phyloP scores from a whole-genome alignment of 164 flowering plant genomes.

The Litsea cubeba region DNA sequence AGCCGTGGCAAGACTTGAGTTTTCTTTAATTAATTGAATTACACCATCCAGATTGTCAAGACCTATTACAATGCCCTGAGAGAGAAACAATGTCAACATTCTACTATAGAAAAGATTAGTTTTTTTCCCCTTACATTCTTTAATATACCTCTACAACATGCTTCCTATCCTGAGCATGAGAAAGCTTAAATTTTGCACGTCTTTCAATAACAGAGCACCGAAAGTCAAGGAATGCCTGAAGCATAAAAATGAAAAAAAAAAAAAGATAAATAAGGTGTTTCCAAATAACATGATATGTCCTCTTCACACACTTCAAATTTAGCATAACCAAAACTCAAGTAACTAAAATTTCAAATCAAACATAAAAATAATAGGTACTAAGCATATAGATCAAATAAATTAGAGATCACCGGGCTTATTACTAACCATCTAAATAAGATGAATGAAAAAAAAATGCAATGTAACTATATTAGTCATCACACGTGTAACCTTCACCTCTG shows the following conservation, averaged over 20 bases:
- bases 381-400: too few species aligned
- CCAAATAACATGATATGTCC: neutral
- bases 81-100: neutral
- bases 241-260: constrained; percentile 3
- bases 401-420: too few species aligned
- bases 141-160: constrained; percentile 78
- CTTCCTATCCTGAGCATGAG: constrained; percentile 71
- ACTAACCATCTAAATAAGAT: too few species aligned
- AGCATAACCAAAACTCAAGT: neutral
- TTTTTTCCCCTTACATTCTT: neutral
- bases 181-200: constrained; percentile 76
- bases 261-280: neutral
- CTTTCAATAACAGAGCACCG: constrained; percentile 92
- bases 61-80: constrained; percentile 76
- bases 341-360: neutral
- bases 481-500: too few species aligned
- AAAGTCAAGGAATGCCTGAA: constrained; percentile 88
- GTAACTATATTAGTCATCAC: too few species aligned
- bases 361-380: too few species aligned
- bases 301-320: neutral
- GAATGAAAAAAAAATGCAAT: too few species aligned
- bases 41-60: constrained; percentile 88
- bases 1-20: constrained; percentile 68
- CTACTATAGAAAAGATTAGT: neutral
- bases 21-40: constrained; percentile 58